Conservation (phyloP, 148 eudicot genomes). For the Simmondsia chinensis region DNA sequence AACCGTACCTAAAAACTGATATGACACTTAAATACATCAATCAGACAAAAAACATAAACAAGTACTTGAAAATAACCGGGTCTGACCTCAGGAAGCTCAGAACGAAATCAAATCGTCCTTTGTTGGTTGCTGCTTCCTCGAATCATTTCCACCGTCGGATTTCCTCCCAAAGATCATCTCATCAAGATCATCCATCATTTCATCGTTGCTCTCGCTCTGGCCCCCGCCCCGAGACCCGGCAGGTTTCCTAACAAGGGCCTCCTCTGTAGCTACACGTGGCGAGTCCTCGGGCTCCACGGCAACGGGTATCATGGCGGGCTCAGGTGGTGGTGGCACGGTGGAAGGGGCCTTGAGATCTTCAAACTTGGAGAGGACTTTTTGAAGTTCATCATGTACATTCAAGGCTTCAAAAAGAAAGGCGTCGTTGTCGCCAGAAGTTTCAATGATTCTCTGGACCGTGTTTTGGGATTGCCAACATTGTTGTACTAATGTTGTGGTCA, state of each 20-base stretch:
- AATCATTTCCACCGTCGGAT: too few species aligned
- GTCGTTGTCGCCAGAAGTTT: slow-evolving; percentile 80
- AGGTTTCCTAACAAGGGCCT: slow-evolving; percentile 54
- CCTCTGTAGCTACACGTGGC: slow-evolving; percentile 56
- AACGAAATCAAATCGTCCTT: too few species aligned
- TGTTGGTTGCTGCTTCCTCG: too few species aligned
- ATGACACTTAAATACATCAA: too few species aligned
- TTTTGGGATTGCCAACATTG: slow-evolving; percentile 77
- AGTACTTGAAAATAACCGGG: too few species aligned
- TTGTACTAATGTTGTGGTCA: slow-evolving; percentile 73
- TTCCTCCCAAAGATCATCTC: slow-evolving; percentile 86
- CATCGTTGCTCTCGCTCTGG: slow-evolving; percentile 58
- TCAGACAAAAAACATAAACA: too few species aligned
- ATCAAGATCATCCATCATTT: too few species aligned
- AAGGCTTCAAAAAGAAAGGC: slow-evolving; percentile 92
- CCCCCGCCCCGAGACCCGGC: slow-evolving; percentile 29
- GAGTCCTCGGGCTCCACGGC: slow-evolving; percentile 93
- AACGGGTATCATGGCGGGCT: slow-evolving; percentile 89
- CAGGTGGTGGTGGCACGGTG: slow-evolving; percentile 35
- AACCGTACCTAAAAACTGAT: too few species aligned
- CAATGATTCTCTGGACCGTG: slow-evolving; percentile 72
- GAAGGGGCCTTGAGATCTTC: slow-evolving; percentile 67
- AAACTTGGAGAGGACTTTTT: slow-evolving; percentile 61
- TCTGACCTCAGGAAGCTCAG: too few species aligned
- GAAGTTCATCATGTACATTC: slow-evolving; percentile 90